These are phyloP conservation scores for Microsporum audouinii DNA, from an alignment of 2,329 filamentous ascomycete species.

Conservation along the genomic window DNA sequence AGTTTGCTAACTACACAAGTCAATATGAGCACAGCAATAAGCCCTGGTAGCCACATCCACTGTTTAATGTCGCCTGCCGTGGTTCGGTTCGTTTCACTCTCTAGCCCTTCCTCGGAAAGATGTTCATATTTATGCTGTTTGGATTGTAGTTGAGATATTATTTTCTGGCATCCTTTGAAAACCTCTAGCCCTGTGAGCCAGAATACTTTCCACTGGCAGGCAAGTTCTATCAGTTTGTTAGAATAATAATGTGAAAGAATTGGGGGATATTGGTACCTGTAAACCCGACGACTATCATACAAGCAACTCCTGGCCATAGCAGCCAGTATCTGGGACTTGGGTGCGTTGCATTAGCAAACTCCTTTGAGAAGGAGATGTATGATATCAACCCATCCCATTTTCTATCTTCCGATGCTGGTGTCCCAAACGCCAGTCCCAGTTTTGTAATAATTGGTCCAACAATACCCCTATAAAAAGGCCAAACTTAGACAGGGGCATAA, in stretches of 20 bases:
- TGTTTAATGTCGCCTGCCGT: neutral
- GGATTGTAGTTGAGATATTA: neutral
- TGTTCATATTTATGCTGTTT: conserved; percentile 5
- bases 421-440: conserved; percentile 40
- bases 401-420: conserved; percentile 12
- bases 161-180: neutral
- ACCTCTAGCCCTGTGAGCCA: conserved; percentile 8
- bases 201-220: conserved; percentile 10
- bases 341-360: conserved; percentile 12
- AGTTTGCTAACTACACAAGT: conserved; percentile 6
- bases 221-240: conserved; percentile 6
- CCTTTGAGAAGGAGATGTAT: conserved; percentile 23
- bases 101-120: conserved; percentile 3
- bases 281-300: conserved; percentile 8
- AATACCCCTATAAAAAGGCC: conserved; percentile 27
- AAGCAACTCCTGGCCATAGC: conserved; percentile 33
- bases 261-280: neutral
- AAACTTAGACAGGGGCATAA: neutral
- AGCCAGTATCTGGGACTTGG: conserved; percentile 44
- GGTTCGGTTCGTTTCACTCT: neutral
- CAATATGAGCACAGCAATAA: conserved; percentile 6
- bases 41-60: conserved; percentile 11
- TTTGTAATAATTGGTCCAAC: conserved; percentile 48
- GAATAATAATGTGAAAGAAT: neutral
- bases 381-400: conserved; percentile 23